Evolutionary conservation across 2,329 filamentous ascomycete genomes (phyloP).

Genomic region (Pseudogymnoascus sp.): DNA sequence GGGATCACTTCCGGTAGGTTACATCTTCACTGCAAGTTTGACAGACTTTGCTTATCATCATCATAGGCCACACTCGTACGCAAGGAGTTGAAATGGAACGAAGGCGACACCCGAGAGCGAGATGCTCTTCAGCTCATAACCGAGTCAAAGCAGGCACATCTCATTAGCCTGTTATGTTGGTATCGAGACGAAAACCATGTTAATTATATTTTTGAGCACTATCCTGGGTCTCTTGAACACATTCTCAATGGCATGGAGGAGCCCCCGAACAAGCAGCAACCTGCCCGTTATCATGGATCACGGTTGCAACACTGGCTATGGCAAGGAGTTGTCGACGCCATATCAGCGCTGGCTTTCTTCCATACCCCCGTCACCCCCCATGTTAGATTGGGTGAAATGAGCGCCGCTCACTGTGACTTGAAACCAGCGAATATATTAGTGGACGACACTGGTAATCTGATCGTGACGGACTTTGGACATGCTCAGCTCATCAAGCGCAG

Average conservation of each 20-base stretch:
- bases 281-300: not conserved
- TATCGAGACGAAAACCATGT: too few relatives aligned
- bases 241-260: too few relatives aligned
- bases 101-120: not conserved
- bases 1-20: too few relatives aligned
- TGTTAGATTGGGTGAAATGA: too few relatives aligned
- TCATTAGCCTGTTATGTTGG: not conserved
- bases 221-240: too few relatives aligned
- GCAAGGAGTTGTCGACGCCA: not conserved
- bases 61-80: not conserved
- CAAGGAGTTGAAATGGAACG: not conserved
- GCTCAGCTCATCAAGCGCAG: not conserved
- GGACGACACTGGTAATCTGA: not conserved
- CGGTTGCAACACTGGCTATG: not conserved
- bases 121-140: not conserved
- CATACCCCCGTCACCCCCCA: not conserved
- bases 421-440: constrained; percentile 12
- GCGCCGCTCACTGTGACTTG: constrained; percentile 8
- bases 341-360: not conserved
- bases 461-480: constrained; percentile 10
- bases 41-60: too few relatives aligned
- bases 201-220: too few relatives aligned
- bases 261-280: not conserved
- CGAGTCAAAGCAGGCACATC: not conserved
- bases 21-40: too few relatives aligned